These are phyloP conservation scores for Kluyveromyces siamensis DNA, from an alignment of 805 yeast species.

Conservation along the genomic window DNA sequence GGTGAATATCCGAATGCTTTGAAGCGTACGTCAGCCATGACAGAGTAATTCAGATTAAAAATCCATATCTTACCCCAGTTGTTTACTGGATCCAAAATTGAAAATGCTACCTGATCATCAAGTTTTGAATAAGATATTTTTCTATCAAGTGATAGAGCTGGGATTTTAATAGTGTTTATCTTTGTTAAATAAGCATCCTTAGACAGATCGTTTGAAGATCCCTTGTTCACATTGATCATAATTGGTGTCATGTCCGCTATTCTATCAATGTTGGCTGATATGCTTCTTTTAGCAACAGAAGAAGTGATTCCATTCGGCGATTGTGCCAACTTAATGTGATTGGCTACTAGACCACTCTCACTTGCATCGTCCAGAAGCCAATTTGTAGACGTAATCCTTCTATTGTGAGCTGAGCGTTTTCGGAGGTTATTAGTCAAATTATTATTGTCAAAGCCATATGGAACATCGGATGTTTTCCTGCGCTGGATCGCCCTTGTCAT, in stretches of 20 bases:
- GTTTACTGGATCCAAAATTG: slow-evolving; percentile 38
- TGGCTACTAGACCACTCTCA: neutral
- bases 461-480: slow-evolving; percentile 1
- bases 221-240: slow-evolving; percentile 26
- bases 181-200: slow-evolving; percentile 68
- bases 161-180: slow-evolving; percentile 30
- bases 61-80: slow-evolving; percentile 42
- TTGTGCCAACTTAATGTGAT: neutral
- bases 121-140: slow-evolving; percentile 34
- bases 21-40: slow-evolving; percentile 17
- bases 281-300: slow-evolving; percentile 12
- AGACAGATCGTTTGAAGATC: slow-evolving; percentile 35
- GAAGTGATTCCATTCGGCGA: neutral
- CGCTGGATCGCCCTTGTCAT: neutral
- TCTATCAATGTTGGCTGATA: slow-evolving; percentile 25
- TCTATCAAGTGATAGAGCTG: slow-evolving; percentile 25
- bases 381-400: slow-evolving; percentile 13
- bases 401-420: slow-evolving; percentile 16
- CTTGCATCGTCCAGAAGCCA: slow-evolving; percentile 4
- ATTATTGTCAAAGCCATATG: slow-evolving; percentile 1
- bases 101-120: slow-evolving; percentile 53
- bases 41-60: slow-evolving; percentile 20
- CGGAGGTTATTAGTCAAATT: slow-evolving; percentile 9
- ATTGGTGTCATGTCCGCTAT: slow-evolving; percentile 9
- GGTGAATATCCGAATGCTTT: slow-evolving; percentile 24